phyloP scores from a whole-genome alignment of 495 filamentous ascomycete species.

The Penicillium soppii region DNA sequence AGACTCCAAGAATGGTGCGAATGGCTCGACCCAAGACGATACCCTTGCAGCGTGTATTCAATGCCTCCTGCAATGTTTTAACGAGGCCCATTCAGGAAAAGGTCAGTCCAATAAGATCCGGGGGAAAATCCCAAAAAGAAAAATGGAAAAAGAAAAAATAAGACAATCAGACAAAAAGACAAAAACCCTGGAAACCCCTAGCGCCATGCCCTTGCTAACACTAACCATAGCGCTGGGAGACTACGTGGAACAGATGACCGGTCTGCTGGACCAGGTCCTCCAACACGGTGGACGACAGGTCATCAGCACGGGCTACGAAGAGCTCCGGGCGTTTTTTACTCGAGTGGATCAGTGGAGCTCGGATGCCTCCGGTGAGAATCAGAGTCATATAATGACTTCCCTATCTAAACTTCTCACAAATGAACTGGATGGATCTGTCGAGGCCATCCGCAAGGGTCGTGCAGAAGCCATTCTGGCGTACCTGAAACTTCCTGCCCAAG shows the following conservation, averaged over 20 bases:
- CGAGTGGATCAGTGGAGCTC: constrained; percentile 33
- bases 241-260: constrained; percentile 32
- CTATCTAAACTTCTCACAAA: constrained; percentile 31
- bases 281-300: constrained; percentile 39
- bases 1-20: constrained; percentile 47
- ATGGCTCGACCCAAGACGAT: constrained; percentile 32
- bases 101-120: constrained; percentile 33
- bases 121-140: constrained; percentile 20
- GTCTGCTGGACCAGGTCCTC: constrained; percentile 32
- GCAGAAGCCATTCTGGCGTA: constrained; percentile 39
- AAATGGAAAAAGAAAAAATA: not conserved
- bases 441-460: constrained; percentile 40
- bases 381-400: constrained; percentile 27
- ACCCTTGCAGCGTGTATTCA: constrained; percentile 48
- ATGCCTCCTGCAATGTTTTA: constrained; percentile 48
- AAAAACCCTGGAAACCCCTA: constrained; percentile 12
- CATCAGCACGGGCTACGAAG: constrained; percentile 43
- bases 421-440: constrained; percentile 40
- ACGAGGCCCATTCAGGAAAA: constrained; percentile 28
- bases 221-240: constrained; percentile 31
- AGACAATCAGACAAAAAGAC: not conserved
- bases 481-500: constrained; percentile 28
- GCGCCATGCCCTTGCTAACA: constrained; percentile 29
- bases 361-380: constrained; percentile 17
- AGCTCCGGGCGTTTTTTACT: constrained; percentile 39